Base-by-base conservation (phyloP, 176 grass and related monocot genomes). In the Areca catechu region DNA sequence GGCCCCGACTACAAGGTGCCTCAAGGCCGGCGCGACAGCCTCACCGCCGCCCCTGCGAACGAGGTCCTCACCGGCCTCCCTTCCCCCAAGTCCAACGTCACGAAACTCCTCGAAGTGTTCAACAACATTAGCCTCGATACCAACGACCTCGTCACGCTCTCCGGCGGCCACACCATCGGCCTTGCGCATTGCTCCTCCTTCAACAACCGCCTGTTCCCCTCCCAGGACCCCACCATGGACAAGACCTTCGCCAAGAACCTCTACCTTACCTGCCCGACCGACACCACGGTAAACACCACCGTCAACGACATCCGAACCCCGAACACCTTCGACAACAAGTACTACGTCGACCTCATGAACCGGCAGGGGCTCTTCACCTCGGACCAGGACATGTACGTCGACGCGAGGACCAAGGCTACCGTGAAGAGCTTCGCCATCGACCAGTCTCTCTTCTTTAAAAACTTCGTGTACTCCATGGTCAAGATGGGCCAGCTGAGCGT, bases 401-500 rank as follows among this genome's bases (percentile, higher is more conserved):
- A 92, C 79, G 3, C n/a, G 4, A 58, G 17, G 5, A 92, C 79
- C 12, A 74, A 15, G 20, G 7, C 61, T 0, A 12, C 61, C 5
- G 88, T 86, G 22, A 3, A 4, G 3, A 24, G 9, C 6, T 92
- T 92, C n/a, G 83, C 83, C 10, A 16, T 23, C 1, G 60, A 68
- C 23, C 79, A 86, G 79, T 0, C 3, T 4, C 50, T 72, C 5
- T 92, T 92, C 65, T 92, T 86, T 57, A 20, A 80, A 0, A 75
- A 80, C 69, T 92, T 80, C 10, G 65, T 86, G 17, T 86, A 60
- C 65, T 92, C 82, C 0, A 54, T 80, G 5, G 76, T 83, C 0
- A 92, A 92, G 83, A 86, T 92, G 88, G 83, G 88, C 6, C 76
- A 80, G 79, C 68, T 94, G 77, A 50, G 60, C 3, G 83, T 87